A percentile compares a stretch with the other conserved stretches of the same genome.
These are phyloP conservation scores for Quercus mongolica DNA, from an alignment of 306 rosid genomes.

Conservation along the genomic window DNA sequence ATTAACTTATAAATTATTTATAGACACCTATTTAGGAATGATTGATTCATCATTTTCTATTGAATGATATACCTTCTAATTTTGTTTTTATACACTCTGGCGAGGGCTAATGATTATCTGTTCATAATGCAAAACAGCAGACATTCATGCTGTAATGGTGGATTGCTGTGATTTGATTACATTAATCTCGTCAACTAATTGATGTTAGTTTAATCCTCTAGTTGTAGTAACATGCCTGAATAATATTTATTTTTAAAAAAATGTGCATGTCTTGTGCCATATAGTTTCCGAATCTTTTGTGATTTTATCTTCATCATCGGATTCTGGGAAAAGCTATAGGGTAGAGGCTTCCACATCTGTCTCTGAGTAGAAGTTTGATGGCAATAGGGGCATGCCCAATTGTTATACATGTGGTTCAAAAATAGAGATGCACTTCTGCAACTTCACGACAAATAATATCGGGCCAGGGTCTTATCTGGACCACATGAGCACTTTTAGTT, in stretches of 20 bases:
- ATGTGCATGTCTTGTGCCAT: not conserved
- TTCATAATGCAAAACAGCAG: not conserved
- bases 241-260: not conserved
- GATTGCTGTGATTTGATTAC: constrained; percentile 2
- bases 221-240: not conserved
- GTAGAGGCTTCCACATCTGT: not conserved
- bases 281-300: not conserved
- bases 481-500: not conserved
- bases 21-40: no score
- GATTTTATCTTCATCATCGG: not conserved
- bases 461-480: not conserved
- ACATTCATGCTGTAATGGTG: not conserved
- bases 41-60: not conserved
- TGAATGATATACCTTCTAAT: not conserved
- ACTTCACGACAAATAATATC: not conserved
- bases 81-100: not conserved
- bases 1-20: not conserved
- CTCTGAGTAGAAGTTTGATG: not conserved
- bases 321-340: not conserved
- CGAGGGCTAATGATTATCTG: not conserved
- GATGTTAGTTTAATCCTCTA: not conserved
- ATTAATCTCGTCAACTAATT: constrained; percentile 17
- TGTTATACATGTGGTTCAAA: not conserved
- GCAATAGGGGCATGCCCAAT: not conserved
- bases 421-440: not conserved